A percentile compares a stretch with the other conserved stretches of the same genome.
phyloP scores from a whole-genome alignment of 192 early-diverging fungal species.

The Dissophora globulifera region DNA sequence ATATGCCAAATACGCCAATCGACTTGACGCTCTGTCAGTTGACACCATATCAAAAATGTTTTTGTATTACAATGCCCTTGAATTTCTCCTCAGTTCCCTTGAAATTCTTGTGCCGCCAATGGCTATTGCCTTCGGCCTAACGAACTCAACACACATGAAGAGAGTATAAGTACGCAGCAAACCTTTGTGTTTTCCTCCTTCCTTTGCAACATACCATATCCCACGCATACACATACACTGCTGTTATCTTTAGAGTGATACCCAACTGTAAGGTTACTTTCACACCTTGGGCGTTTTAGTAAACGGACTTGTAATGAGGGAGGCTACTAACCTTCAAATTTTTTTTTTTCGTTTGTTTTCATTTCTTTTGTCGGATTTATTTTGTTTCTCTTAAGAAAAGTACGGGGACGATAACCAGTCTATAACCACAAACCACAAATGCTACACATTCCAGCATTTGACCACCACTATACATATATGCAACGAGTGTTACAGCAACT shows the following conservation, averaged over 20 bases:
- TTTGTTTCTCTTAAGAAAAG: neutral
- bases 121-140: too few species aligned
- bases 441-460: neutral
- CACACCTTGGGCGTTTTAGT: neutral
- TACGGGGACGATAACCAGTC: slow-evolving; percentile 1
- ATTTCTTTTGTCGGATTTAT: neutral
- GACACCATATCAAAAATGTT: too few species aligned
- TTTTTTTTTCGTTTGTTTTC: slow-evolving; percentile 2
- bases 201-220: slow-evolving; percentile 5
- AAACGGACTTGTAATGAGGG: slow-evolving; percentile 1
- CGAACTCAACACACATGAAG: neutral
- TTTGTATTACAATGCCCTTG: too few species aligned
- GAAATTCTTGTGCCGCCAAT: too few species aligned
- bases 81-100: too few species aligned
- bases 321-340: slow-evolving; percentile 6
- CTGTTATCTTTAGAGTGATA: neutral
- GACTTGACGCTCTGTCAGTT: too few species aligned
- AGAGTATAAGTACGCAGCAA: neutral
- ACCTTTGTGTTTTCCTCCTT: neutral
- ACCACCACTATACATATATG: slow-evolving; percentile 2
- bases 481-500: slow-evolving; percentile 4
- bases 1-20: too few species aligned
- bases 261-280: neutral
- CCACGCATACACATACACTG: neutral
- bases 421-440: slow-evolving; percentile 5